Base-by-base conservation (phyloP, 2,329 filamentous ascomycete genomes). In the Drechslerella stenobrocha region DNA sequence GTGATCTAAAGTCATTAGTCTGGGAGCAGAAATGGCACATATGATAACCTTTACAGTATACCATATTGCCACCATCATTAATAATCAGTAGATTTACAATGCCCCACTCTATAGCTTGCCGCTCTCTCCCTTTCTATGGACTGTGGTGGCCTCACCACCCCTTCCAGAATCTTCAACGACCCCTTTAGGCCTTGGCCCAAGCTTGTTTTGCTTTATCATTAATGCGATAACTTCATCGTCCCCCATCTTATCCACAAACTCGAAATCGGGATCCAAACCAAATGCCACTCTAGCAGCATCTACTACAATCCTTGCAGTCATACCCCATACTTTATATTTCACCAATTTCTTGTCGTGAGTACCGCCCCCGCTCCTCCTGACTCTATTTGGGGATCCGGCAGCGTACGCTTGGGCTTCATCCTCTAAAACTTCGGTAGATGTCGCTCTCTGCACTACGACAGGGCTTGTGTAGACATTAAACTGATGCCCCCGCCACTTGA, bases 281-380 rank as follows among this genome's bases (percentile, higher is more conserved):
- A 93, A 97, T 18, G 91, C 92, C 15, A 95, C 81, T 70, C 89
- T 81, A 30, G 92, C 91, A 2, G 88, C 87, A 77, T 97, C 92
- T 3, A 96, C 89, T 56, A 96, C 76, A 56, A 97, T 92, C 52
- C 90, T 81, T 1, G 90, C 92, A 53, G 92, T 97, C 89, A 97
- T 92, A 13, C 92, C 92, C 83, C 91, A 96, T 2, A 97, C 90
- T 72, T 88, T 85, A 77, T 93, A 96, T 34, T 87, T 67, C 2
- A 67, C 51, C 51, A 67, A 48, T 23, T 60, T 67, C 55, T 60
- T 67, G 30, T 67, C 59, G 35, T 60, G 50, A 2, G 55, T 63
- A 2, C 66, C 60, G 3, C 65, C 60, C 26, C 60, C 56, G 30
- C 45, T 78, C 79, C 70, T 81, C 79, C 60, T 83, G 78, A 13